These are phyloP conservation scores for Mycena indigotica DNA, from an alignment of 768 basidiomycete species.

Conservation along the genomic window DNA sequence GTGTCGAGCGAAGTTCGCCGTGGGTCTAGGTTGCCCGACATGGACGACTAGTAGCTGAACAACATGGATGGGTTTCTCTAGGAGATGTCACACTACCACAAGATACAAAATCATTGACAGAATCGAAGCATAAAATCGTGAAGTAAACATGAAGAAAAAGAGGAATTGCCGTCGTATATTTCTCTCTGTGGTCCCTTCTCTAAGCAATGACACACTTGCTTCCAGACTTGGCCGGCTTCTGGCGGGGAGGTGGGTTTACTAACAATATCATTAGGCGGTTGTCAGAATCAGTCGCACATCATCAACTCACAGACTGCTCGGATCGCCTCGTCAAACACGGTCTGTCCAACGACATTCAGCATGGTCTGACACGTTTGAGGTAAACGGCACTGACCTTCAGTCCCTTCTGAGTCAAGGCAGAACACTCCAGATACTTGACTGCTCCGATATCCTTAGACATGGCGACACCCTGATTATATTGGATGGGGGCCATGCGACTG, in stretches of 20 bases:
- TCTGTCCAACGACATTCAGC: constrained; percentile 35
- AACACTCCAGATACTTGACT: constrained; percentile 95
- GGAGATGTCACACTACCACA: too few species aligned
- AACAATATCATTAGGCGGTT: constrained; percentile 4
- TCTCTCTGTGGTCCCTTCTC: constrained; percentile 38
- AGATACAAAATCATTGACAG: too few species aligned
- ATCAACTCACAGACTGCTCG: constrained; percentile 83
- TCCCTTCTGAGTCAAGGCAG: constrained; percentile 96
- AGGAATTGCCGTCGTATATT: constrained; percentile 56
- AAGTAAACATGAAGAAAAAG: constrained; percentile 60
- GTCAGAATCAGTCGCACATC: constrained; percentile 2
- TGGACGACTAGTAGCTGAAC: constrained; percentile 21
- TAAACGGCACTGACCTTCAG: constrained; percentile 53
- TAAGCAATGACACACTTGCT: constrained; percentile 74
- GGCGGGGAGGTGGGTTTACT: constrained; percentile 78
- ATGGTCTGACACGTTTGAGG: neutral
- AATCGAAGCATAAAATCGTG: constrained; percentile 20
- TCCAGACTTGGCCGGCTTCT: constrained; percentile 46
- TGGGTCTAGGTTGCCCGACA: constrained; percentile 26
- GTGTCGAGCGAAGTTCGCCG: constrained; percentile 49
- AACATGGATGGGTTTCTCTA: too few species aligned
- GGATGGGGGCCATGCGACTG: constrained; percentile 93
- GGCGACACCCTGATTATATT: constrained; percentile 85
- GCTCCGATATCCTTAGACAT: constrained; percentile 95
- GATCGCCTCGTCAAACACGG: constrained; percentile 98